Evolutionary conservation across 352 stramenopile genomes (phyloP).

Genomic region (Pilasporangium apinafurcum): DNA sequence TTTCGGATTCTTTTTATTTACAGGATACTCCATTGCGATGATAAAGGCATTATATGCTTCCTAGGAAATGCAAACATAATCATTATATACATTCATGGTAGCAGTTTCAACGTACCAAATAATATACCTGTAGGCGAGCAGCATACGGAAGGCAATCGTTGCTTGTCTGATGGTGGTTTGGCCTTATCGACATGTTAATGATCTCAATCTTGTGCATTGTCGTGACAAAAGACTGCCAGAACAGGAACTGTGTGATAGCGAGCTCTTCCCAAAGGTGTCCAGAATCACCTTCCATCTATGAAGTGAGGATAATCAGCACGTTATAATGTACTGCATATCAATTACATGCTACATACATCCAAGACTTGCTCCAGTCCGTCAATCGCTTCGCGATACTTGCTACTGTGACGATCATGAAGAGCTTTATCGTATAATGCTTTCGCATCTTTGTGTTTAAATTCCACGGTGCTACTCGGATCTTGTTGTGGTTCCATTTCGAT

Average conservation of each 20-base stretch:
- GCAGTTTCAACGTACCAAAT: no score
- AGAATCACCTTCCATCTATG: constrained; percentile 48
- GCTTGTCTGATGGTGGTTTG: constrained; percentile 8
- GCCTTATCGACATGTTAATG: constrained; percentile 6
- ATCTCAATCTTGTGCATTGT: constrained; percentile 28
- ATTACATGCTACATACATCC: constrained; percentile 18
- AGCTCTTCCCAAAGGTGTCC: constrained; percentile 54
- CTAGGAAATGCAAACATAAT: constrained; percentile 8
- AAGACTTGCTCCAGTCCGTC: constrained; percentile 30
- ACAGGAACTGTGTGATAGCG: constrained; percentile 46
- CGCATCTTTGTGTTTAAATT: constrained; percentile 17
- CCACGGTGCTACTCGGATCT: neutral
- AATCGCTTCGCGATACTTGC: constrained; percentile 31
- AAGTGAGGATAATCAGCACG: no score
- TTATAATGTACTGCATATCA: neutral
- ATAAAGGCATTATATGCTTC: constrained; percentile 71
- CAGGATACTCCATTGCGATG: constrained; percentile 70
- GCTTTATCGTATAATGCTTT: constrained; percentile 20
- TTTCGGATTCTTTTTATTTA: constrained; percentile 52
- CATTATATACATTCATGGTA: neutral
- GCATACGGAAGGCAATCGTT: no score
- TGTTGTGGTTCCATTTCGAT: no score
- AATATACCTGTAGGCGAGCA: no score
- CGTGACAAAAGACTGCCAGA: constrained; percentile 41
- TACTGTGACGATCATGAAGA: constrained; percentile 21